Evolutionary conservation across 768 basidiomycete species (phyloP), one percentile per base, ranked within the genome.

Genomic region (Suillus placidus): DNA sequence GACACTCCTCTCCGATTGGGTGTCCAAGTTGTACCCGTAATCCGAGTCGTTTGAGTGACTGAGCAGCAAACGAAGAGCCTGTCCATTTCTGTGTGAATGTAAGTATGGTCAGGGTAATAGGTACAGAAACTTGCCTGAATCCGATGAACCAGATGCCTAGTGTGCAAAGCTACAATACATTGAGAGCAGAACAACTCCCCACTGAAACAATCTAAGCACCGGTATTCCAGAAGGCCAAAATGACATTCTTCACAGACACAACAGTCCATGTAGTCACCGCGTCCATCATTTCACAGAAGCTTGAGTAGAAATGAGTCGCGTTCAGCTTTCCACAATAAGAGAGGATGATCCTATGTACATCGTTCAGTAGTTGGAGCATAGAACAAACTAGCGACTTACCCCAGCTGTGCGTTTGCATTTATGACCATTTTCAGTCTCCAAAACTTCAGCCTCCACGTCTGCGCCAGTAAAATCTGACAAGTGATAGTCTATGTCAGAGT

Each of bases 21-120:
- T 75, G 74, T 16, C 73, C 74, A 49, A 75, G 64, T 34, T 72
- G 72, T 6, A 73, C 57, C 2, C 63, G 62, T 13, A 74, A 52
- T 0, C 75, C 74, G 0, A 75, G 14, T 6, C 40, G 37, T 54
- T 70, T 73, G 26, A 76, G 63, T 6, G 61, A 47, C 3, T 61
- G 56, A 12, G 49, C 56, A 18, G 68, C 63, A 38, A 71, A 74
- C 54, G 64, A 71, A 13, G 47, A 26, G 0, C 68, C 67, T 60
- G 68, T 69, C 73, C 73, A 74, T 23, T 57, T 34, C 74, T 72
- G 35, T 16, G 26, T 12, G 9, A 37, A 12, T 42, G 18, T 2
- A 6, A 14, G 12, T 40, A 38, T 18, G 35, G 63, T 26, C 26
- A 20, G 12, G 60, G 9, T 45, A 40, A 55, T 35, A n/a, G 20